Conservation (phyloP, 1,139 yeast species). For the Yamadazyma atmosphaerica region DNA sequence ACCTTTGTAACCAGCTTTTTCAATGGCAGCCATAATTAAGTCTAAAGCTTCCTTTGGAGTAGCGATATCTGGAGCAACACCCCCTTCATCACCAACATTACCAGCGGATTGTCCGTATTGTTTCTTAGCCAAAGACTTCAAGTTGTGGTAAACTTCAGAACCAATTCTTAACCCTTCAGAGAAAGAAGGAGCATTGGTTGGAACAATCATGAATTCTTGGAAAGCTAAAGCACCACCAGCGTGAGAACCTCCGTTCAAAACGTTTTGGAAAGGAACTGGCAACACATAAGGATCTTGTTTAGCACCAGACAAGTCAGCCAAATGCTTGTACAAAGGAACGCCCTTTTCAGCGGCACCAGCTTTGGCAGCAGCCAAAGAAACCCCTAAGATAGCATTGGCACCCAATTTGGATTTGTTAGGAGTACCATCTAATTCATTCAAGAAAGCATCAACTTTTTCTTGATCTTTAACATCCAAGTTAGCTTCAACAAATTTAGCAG, state of each 20-base stretch:
- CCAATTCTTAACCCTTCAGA: slow-evolving; percentile 94
- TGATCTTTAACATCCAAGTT: slow-evolving; percentile 77
- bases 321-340: slow-evolving; percentile 84
- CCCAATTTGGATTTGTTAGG: slow-evolving; percentile 93
- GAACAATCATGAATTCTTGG: slow-evolving; percentile 99
- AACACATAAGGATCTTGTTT: slow-evolving; percentile 67
- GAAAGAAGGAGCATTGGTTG: slow-evolving; percentile 83
- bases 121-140: slow-evolving; percentile 88
- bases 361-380: slow-evolving; percentile 87
- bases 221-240: slow-evolving; percentile 98
- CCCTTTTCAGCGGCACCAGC: slow-evolving; percentile 93
- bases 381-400: slow-evolving; percentile 95
- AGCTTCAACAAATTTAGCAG: slow-evolving; percentile 80
- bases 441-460: slow-evolving; percentile 75
- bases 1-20: slow-evolving; percentile 91
- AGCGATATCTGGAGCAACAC: slow-evolving; percentile 95
- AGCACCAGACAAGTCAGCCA: slow-evolving; percentile 69
- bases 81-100: slow-evolving; percentile 99
- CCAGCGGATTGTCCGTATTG: slow-evolving; percentile 96
- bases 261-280: slow-evolving; percentile 97
- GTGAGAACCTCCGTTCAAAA: slow-evolving; percentile 97
- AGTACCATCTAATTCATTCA: slow-evolving; percentile 82
- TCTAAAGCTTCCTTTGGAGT: slow-evolving; percentile 95
- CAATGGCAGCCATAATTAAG: slow-evolving; percentile 84
- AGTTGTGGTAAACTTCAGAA: slow-evolving; percentile 93